These are phyloP conservation scores for Pseudopyricularia cyperi DNA, from an alignment of 2,329 filamentous ascomycete species.

Conservation along the genomic window DNA sequence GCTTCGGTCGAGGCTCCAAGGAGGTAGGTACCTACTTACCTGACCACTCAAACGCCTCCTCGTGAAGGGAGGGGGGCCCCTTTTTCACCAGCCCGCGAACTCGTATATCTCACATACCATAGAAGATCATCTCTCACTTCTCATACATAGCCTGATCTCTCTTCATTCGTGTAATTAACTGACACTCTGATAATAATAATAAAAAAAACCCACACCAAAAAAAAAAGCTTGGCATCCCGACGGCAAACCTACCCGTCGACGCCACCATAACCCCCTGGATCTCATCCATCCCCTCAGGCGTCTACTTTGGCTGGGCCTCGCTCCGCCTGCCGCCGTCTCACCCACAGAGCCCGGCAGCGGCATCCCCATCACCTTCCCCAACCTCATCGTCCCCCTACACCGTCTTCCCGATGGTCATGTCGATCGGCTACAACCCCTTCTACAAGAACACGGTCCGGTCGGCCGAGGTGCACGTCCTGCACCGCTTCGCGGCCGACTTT, in stretches of 20 bases:
- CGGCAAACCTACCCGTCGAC: conserved; percentile 79
- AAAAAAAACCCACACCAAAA: too few relatives aligned
- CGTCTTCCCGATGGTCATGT: conserved; percentile 82
- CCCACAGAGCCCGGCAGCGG: conserved; percentile 21
- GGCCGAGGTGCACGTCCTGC: conserved; percentile 65
- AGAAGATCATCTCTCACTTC: conserved; percentile 6
- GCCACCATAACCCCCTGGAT: conserved; percentile 47
- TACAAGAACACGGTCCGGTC: conserved; percentile 83
- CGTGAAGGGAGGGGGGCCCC: too few relatives aligned
- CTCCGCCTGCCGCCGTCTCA: conserved; percentile 44
- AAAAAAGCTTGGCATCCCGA: conserved; percentile 72
- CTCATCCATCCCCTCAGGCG: conserved; percentile 54
- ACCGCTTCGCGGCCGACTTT: conserved; percentile 66
- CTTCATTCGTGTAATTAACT: neutral
- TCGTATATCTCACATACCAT: too few relatives aligned
- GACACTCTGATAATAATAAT: too few relatives aligned
- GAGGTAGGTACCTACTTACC: too few relatives aligned
- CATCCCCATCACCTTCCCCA: conserved; percentile 7
- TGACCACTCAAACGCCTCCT: too few relatives aligned
- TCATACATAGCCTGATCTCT: neutral
- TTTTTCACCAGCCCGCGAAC: too few relatives aligned
- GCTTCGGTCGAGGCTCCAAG: conserved; percentile 87
- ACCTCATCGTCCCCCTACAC: conserved; percentile 11
- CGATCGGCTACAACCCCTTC: conserved; percentile 93
- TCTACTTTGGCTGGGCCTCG: conserved; percentile 88